These are phyloP conservation scores for Fusarium begoniae DNA, from an alignment of 2,329 filamentous ascomycete genomes.

Conservation along the genomic window DNA sequence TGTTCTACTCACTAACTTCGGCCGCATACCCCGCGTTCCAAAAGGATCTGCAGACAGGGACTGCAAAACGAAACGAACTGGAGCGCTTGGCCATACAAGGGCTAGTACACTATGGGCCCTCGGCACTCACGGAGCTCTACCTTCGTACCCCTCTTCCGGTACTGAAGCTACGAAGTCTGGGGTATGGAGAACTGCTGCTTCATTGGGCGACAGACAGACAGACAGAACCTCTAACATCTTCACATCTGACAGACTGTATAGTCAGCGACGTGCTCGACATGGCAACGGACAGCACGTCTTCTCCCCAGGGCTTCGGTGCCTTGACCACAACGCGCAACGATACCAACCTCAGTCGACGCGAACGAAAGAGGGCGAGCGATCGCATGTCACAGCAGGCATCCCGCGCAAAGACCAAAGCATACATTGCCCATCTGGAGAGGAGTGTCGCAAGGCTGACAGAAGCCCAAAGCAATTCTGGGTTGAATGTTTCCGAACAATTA, in stretches of 20 bases:
- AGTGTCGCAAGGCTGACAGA: background rate
- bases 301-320: fast-evolving
- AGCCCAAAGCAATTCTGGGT: fast-evolving
- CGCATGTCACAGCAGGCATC: background rate
- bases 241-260: background rate
- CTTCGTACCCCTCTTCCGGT: fast-evolving
- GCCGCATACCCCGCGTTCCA: background rate
- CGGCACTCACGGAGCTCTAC: background rate
- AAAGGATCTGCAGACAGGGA: background rate
- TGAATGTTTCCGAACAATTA: background rate
- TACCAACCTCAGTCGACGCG: fast-evolving
- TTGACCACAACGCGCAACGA: background rate
- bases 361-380: background rate
- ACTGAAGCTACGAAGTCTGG: background rate
- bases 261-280: background rate
- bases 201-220: background rate
- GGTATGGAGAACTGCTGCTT: background rate
- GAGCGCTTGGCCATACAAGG: background rate
- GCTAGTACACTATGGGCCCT: background rate
- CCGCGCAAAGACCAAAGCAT: background rate
- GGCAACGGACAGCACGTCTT: background rate
- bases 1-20: background rate
- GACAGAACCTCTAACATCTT: background rate
- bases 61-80: fast-evolving
- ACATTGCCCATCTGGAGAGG: background rate